Evolutionary conservation across 2,329 filamentous ascomycete species (phyloP).

Genomic region (Monilinia vaccinii-corymbosi): DNA sequence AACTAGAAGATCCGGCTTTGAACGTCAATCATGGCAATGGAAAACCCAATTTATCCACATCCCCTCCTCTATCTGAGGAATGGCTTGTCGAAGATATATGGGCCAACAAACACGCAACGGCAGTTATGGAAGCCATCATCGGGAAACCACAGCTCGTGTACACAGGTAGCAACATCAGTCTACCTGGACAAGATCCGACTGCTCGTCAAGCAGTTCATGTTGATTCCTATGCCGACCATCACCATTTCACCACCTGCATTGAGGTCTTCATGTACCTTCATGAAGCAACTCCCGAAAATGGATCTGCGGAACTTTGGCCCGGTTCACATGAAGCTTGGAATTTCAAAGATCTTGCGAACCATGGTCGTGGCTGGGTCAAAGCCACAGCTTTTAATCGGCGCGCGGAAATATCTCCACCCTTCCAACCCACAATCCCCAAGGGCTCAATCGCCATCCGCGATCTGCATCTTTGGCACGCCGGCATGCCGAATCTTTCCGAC

Average conservation of each 20-base stretch:
- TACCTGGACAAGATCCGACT: constrained; percentile 17
- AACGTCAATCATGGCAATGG: constrained; percentile 38
- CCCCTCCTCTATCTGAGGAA: constrained; percentile 29
- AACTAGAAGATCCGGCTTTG: background rate
- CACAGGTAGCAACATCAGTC: constrained; percentile 29
- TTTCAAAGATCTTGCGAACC: background rate
- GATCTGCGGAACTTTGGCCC: constrained; percentile 42
- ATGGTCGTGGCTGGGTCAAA: constrained; percentile 11
- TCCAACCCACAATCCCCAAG: constrained; percentile 8
- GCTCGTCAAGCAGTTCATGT: constrained; percentile 47
- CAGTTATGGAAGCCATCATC: constrained; percentile 28
- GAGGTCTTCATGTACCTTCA: constrained; percentile 40
- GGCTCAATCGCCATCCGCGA: constrained; percentile 12
- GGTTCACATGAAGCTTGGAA: constrained; percentile 33
- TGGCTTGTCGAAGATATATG: constrained; percentile 33
- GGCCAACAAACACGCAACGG: constrained; percentile 31
- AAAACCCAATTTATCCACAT: constrained; percentile 35
- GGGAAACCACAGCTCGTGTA: constrained; percentile 30
- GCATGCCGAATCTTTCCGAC: constrained; percentile 45
- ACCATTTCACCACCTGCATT: constrained; percentile 38
- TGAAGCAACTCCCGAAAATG: constrained; percentile 36
- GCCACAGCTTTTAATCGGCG: constrained; percentile 28
- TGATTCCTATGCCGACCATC: constrained; percentile 49
- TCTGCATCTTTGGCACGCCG: constrained; percentile 37
- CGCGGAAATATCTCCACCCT: constrained; percentile 5